Evolutionary conservation across 352 stramenopile genomes (phyloP), one percentile per base, ranked within the genome.

Genomic region (Hyaloperonospora brassicae): DNA sequence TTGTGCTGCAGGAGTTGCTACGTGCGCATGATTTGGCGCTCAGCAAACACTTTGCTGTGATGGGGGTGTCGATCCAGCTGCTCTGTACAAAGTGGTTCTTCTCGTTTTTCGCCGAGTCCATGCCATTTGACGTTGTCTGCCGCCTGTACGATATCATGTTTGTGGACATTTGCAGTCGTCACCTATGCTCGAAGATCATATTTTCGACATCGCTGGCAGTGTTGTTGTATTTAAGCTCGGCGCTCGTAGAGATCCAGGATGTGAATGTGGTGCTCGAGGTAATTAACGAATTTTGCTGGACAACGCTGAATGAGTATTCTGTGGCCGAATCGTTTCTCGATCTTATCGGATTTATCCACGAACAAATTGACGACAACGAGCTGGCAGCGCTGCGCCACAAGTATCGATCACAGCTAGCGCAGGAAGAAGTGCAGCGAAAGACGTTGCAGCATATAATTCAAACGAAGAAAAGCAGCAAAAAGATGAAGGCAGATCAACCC

Each of bases 41-140:
- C 12, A 73, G 68, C 47, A 71, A 84, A 13, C 80, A 90, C 53
- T 69, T 90, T 46, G 55, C 65, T 30, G 27, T 62, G 42, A 63
- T 81, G 39, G 80, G 77, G 13, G 75, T 90, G 44, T 84, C 77
- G 2, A 78, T 90, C 41, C 80, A 90, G 50, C 55, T 90, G 52
- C 63, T 90, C 5, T 86, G 80, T 52, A 90, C 80, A 27, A 90
- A 88, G 63, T 90, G 80, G 80, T 88, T 90, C 54, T 90, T 88
- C 51, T 90, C 80, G 21, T 86, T 90, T 64, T 88, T 88, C 38
- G 80, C 80, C 53, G 80, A 90, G 63, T 84, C 76, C 6, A 87
- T 90, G 76, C 80, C 80, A 21, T 86, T 90, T 55, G 72, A 88
- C 36, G 57, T 90, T 53, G 80, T 88, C 22, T 88, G 77, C 38